A percentile compares a stretch with the other conserved stretches of the same genome.
These are phyloP conservation scores for Lactarius tabidus DNA, from an alignment of 768 basidiomycete genomes.

Conservation along the genomic window DNA sequence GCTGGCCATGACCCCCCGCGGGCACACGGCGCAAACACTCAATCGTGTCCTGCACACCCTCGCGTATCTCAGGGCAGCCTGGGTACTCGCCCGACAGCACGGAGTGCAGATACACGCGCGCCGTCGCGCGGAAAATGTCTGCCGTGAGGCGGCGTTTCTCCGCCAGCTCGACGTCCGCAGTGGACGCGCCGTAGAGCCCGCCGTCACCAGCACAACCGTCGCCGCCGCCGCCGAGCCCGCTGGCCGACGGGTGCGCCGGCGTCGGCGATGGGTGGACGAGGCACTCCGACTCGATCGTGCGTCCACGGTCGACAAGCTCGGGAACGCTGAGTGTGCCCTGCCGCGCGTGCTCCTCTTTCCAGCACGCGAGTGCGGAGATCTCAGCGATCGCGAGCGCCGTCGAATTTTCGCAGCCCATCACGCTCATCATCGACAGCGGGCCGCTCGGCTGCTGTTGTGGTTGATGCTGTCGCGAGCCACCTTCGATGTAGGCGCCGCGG, in stretches of 20 bases:
- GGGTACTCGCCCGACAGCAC: constrained; percentile 75
- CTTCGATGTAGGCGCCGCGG: constrained; percentile 37
- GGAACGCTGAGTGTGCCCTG: constrained; percentile 53
- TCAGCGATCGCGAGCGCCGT: constrained; percentile 78
- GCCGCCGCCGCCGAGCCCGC: constrained; percentile 3
- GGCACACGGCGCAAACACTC: constrained; percentile 41
- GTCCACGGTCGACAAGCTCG: constrained; percentile 52
- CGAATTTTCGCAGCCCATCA: constrained; percentile 83
- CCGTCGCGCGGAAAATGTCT: constrained; percentile 64
- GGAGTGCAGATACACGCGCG: constrained; percentile 69
- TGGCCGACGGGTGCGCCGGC: constrained; percentile 8
- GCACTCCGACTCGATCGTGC: constrained; percentile 45
- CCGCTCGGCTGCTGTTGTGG: constrained; percentile 1
- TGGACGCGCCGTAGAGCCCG: constrained; percentile 6
- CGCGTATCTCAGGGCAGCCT: constrained; percentile 55
- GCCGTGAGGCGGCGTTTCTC: constrained; percentile 38
- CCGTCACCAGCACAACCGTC: not conserved
- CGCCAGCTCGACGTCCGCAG: constrained; percentile 28
- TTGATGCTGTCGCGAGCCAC: not conserved
- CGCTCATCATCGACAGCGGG: constrained; percentile 67
- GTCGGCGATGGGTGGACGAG: constrained; percentile 36
- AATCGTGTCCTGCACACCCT: constrained; percentile 53
- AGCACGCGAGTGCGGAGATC: constrained; percentile 57
- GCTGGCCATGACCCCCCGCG: constrained; percentile 25
- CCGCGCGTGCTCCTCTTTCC: constrained; percentile 49